These are phyloP conservation scores for Salicornia ramosissima DNA, from an alignment of 148 eudicot genomes.

Conservation along the genomic window DNA sequence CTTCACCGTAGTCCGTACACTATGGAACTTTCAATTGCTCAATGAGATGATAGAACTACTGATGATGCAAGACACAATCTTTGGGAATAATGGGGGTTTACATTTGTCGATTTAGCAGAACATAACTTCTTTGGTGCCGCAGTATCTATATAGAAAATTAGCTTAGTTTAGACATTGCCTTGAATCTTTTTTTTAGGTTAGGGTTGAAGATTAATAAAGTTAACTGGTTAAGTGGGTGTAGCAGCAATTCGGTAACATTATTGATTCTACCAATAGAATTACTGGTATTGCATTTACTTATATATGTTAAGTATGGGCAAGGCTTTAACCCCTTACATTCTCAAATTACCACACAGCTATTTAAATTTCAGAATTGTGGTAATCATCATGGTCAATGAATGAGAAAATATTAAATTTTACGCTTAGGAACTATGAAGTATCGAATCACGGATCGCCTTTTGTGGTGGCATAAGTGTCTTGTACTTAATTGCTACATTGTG, in stretches of 20 bases:
- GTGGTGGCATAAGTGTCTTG: not conserved
- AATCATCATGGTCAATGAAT: not conserved
- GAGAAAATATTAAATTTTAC: not conserved
- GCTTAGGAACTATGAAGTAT: not conserved
- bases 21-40: too few relatives aligned
- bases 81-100: not conserved
- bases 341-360: too few relatives aligned
- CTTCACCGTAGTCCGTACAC: not conserved
- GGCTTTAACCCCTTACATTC: too few relatives aligned
- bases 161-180: too few relatives aligned
- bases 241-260: too few relatives aligned
- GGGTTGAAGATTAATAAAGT: too few relatives aligned
- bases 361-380: not conserved
- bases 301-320: too few relatives aligned
- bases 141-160: too few relatives aligned
- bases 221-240: too few relatives aligned
- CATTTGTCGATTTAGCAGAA: not conserved
- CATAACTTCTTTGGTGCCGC: not conserved
- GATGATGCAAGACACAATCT: not conserved
- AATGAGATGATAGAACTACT: not conserved
- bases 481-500: slow-evolving; percentile 14
- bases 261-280: too few relatives aligned
- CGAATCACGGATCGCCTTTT: not conserved
- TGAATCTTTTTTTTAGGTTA: too few relatives aligned
- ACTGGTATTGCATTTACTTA: too few relatives aligned